Evolutionary conservation across 192 early-diverging fungal species (phyloP), one percentile per base, ranked within the genome.

Genomic region (Coemansia sp.): DNA sequence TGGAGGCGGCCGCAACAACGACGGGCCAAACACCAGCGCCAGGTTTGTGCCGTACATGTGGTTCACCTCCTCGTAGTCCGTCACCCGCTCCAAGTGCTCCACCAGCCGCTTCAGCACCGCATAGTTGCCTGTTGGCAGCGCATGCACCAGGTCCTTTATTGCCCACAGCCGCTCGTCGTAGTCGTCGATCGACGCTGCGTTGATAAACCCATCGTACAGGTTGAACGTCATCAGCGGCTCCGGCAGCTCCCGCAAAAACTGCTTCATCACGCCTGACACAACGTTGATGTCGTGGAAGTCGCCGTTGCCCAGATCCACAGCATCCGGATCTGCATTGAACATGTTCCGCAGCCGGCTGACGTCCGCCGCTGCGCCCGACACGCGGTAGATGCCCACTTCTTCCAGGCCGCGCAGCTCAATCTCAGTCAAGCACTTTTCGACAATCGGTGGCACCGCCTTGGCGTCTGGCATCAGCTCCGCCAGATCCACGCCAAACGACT

Each of bases 1-100:
- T 3, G 85, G 86, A 6, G 73, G 77, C 21, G 87, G 87, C 16
- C 86, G 85, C 26, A 98, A 70, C 54, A 98, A 73, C 14, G 93
- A 94, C 1, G 96, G 96, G 1, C 93, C 94, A 90, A 95, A 98
- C n/a, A 98, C 91, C 68, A 98, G 94, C 0, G 92, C 89, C 53
- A 98, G 85, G 62, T 98, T 98, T 23, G 84, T 85, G 7, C 89
- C 87, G 61, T 90, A 90, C 95, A 98, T 98, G 62, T 92, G 89
- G 69, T 94, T 98, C 48, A 87, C 80, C 31, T 85, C 84, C 63
- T 90, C 88, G 37, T 83, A 90, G 61, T 92, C 90, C 3, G 90
- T 92, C 4, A 92, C 87, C 45, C 83, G 80, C 61, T 89, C 88
- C 53, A 91, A 68, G 57, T 91, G 90, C 64, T 91, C 90, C 8